Evolutionary conservation across 1,139 yeast genomes (phyloP).

Genomic region (Scheffersomyces lignicola): DNA sequence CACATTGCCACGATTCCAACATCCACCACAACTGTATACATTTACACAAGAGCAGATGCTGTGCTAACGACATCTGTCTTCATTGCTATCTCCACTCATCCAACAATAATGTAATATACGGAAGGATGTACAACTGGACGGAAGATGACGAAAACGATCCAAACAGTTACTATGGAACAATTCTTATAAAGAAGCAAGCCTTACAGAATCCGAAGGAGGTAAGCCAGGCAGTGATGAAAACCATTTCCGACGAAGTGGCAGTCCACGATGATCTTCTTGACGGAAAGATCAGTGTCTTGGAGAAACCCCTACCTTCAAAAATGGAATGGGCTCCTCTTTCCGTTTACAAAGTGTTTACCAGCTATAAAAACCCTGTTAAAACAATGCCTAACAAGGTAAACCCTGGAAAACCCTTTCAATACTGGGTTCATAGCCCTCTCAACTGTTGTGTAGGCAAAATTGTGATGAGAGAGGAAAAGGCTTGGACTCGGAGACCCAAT

Average conservation of each 20-base stretch:
- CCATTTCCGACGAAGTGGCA: conserved; percentile 20
- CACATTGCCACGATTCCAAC: too few relatives aligned
- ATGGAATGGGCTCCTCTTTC: conserved; percentile 37
- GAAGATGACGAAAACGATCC: conserved; percentile 6
- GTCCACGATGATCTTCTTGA: conserved; percentile 14
- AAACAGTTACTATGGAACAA: neutral
- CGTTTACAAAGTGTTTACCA: conserved; percentile 38
- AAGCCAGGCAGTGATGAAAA: conserved; percentile 17
- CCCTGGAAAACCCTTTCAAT: conserved; percentile 15
- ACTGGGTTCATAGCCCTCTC: conserved; percentile 24
- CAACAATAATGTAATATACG: too few relatives aligned
- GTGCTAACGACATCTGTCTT: too few relatives aligned
- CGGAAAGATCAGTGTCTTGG: conserved; percentile 5
- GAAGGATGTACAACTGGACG: conserved; percentile 9
- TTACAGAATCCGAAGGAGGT: conserved; percentile 2
- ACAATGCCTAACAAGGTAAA: conserved; percentile 20
- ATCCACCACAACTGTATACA: too few relatives aligned
- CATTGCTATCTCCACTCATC: too few relatives aligned
- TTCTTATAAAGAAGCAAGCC: neutral
- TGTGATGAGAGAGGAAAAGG: conserved; percentile 38
- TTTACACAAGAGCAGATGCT: too few relatives aligned
- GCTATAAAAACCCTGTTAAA: conserved; percentile 22
- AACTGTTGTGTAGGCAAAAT: conserved; percentile 40
- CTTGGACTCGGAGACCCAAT: conserved; percentile 28
- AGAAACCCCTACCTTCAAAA: conserved; percentile 1